phyloP scores from a whole-genome alignment of 208 protist genomes.

The Wallacemonas sp. region DNA sequence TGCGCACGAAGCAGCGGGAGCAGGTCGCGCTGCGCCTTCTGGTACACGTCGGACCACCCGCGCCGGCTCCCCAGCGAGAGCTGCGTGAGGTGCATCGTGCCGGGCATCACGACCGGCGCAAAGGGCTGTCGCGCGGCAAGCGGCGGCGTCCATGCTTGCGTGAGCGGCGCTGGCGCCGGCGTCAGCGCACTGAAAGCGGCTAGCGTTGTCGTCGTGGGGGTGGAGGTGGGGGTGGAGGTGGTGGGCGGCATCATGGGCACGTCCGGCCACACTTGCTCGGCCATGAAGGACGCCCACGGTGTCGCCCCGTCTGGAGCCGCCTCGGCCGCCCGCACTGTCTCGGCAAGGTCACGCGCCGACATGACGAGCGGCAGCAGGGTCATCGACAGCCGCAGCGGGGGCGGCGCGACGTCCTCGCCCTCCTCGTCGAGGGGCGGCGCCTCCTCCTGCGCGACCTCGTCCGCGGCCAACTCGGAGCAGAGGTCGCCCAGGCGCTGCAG shows the following conservation, averaged over 20 bases:
- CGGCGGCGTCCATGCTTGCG: conserved; percentile 19
- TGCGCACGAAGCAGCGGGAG: conserved; percentile 39
- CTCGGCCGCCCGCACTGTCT: conserved; percentile 30
- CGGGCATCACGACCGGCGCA: conserved; percentile 42
- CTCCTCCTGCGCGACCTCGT: too few species aligned
- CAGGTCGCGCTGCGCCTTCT: conserved; percentile 61
- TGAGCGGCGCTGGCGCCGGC: too few species aligned
- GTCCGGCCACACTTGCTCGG: conserved; percentile 26
- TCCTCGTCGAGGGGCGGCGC: conserved; percentile 8
- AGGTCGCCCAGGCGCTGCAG: conserved; percentile 29
- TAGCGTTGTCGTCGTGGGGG: neutral
- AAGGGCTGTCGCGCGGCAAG: conserved; percentile 23
- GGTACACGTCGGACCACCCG: conserved; percentile 63
- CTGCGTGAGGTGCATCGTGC: conserved; percentile 32
- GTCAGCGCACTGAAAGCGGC: too few species aligned
- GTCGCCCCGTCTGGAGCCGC: neutral
- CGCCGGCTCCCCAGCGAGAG: conserved; percentile 44
- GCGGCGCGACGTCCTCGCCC: conserved; percentile 26
- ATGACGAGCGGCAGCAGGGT: conserved; percentile 63
- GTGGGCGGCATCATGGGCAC: neutral
- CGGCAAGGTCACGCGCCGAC: conserved; percentile 49
- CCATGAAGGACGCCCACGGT: conserved; percentile 30
- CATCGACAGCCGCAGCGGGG: conserved; percentile 22
- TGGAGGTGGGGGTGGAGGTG: too few species aligned
- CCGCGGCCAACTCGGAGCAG: conserved; percentile 27